Conservation (phyloP, 2,329 filamentous ascomycete species). For the Cladorrhinum sp. region DNA sequence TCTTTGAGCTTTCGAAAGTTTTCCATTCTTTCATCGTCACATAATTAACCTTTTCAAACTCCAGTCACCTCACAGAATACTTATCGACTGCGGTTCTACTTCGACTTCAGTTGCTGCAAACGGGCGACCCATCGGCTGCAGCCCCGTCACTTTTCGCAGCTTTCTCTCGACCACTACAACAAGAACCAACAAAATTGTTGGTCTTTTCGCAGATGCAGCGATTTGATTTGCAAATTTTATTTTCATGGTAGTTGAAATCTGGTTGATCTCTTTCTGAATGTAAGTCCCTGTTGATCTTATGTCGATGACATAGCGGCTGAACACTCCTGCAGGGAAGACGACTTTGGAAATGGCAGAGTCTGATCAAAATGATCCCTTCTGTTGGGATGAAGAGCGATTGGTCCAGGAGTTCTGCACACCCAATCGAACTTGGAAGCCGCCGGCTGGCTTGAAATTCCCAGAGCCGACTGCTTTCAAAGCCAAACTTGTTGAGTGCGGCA, state of each 20-base stretch:
- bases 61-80: neutral
- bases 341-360: slow-evolving; percentile 28
- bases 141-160: neutral
- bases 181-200: neutral
- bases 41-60: neutral
- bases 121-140: neutral
- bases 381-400: slow-evolving; percentile 69
- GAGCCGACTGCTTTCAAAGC: slow-evolving; percentile 51
- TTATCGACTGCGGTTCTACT: neutral
- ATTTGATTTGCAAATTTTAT: neutral
- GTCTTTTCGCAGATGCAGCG: neutral
- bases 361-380: slow-evolving; percentile 62
- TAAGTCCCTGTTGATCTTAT: too few species aligned
- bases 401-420: slow-evolving; percentile 61
- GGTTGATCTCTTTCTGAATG: neutral
- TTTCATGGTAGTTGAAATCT: neutral
- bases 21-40: neutral
- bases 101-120: neutral
- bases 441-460: slow-evolving; percentile 42
- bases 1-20: neutral
- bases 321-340: neutral
- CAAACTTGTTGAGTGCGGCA: slow-evolving; percentile 57
- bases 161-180: neutral
- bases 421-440: slow-evolving; percentile 46
- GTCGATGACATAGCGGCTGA: neutral